Evolutionary conservation across 345 rosid genomes (phyloP).

Genomic region (Hypericum perforatum): DNA sequence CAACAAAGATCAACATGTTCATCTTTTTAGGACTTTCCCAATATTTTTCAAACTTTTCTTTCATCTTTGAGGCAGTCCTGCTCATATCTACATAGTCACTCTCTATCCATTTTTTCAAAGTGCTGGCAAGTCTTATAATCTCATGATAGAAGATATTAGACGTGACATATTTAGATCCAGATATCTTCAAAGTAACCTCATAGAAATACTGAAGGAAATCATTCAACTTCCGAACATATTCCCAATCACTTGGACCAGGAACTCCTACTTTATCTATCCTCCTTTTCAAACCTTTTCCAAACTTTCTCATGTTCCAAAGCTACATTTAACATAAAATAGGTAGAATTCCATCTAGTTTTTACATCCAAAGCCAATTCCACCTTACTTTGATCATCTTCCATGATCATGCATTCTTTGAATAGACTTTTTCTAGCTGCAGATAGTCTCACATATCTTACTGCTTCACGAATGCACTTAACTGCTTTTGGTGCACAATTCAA

Average conservation of each 20-base stretch:
- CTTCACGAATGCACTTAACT: background rate
- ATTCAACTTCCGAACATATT: background rate
- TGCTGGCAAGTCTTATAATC: too few relatives aligned
- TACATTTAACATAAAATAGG: too few relatives aligned
- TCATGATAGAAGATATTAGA: background rate
- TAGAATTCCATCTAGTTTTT: too few relatives aligned
- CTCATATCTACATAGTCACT: too few relatives aligned
- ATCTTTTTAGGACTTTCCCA: too few relatives aligned
- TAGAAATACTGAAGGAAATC: background rate
- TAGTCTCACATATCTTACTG: background rate
- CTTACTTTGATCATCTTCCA: background rate
- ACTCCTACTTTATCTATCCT: background rate
- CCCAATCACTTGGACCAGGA: background rate
- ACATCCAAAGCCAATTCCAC: background rate
- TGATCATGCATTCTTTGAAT: background rate
- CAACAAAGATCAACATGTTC: too few relatives aligned
- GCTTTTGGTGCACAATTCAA: background rate
- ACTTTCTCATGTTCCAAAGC: background rate
- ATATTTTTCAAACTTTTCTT: too few relatives aligned
- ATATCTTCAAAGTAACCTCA: background rate
- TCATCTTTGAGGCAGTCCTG: too few relatives aligned
- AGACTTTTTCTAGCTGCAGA: background rate
- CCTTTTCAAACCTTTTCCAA: background rate
- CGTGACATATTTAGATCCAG: background rate
- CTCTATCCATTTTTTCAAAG: too few relatives aligned